A percentile compares a stretch with the other conserved stretches of the same genome.
These are phyloP conservation scores for Lentinula sp. DNA, from an alignment of 768 basidiomycete genomes.

Conservation along the genomic window DNA sequence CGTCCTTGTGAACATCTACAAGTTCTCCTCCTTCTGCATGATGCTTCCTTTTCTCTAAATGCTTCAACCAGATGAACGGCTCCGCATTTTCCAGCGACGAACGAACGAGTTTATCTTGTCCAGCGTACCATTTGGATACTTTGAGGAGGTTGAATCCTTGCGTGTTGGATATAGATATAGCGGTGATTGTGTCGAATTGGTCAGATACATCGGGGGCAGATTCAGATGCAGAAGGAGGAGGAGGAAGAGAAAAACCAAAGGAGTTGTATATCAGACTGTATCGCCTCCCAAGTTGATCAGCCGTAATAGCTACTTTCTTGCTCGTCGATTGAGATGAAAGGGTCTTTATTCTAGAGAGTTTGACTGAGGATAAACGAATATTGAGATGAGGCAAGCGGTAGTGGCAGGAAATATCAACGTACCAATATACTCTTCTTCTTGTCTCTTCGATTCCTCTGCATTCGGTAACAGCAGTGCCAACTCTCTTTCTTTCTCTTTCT, in stretches of 20 bases:
- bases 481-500: conserved; percentile 43
- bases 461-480: conserved; percentile 48
- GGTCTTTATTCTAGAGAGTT: conserved; percentile 46
- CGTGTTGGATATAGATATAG: neutral
- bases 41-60: conserved; percentile 34
- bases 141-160: conserved; percentile 36
- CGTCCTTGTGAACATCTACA: neutral
- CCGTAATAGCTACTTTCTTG: conserved; percentile 59
- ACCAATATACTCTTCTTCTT: conserved; percentile 57
- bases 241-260: conserved; percentile 18
- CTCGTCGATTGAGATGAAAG: conserved; percentile 45
- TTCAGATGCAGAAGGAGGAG: conserved; percentile 15
- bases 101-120: conserved; percentile 39
- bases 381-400: neutral
- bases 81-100: conserved; percentile 58
- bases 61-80: conserved; percentile 70
- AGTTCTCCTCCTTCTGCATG: neutral
- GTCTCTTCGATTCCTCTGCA: conserved; percentile 45
- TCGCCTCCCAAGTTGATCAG: conserved; percentile 58
- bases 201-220: neutral
- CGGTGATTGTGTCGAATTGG: neutral
- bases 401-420: conserved; percentile 2
- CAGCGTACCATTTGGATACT: conserved; percentile 56
- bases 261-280: conserved; percentile 49
- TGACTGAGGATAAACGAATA: conserved; percentile 32